Evolutionary conservation across 2,329 filamentous ascomycete genomes (phyloP).

Genomic region (Pestalotiopsis sp.): DNA sequence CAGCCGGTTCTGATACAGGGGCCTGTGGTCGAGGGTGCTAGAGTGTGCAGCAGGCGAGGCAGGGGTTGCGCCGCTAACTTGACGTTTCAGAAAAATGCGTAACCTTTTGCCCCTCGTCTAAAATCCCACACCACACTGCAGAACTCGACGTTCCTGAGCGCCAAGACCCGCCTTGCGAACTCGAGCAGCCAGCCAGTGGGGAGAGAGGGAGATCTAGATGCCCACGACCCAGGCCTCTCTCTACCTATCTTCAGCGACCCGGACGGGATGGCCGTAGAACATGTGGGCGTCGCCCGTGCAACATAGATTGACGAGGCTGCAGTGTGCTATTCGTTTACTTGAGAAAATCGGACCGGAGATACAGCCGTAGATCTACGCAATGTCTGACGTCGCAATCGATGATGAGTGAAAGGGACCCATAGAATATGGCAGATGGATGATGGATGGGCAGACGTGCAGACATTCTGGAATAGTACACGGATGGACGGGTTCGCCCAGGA

Average conservation of each 20-base stretch:
- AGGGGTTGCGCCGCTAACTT: slow-evolving; percentile 2
- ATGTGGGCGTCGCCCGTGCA: neutral
- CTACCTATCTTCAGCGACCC: neutral
- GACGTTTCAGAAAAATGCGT: slow-evolving; percentile 11
- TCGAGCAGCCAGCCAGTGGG: neutral
- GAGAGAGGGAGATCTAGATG: neutral
- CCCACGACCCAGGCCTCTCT: neutral
- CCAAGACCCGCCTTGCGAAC: slow-evolving; percentile 2
- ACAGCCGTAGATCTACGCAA: neutral
- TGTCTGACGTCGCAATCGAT: neutral
- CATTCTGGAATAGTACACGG: neutral
- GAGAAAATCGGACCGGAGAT: neutral
- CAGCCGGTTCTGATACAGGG: neutral
- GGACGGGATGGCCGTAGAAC: neutral
- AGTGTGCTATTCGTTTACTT: neutral
- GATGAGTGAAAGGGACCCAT: neutral
- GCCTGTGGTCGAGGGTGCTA: neutral
- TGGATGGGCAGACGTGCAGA: neutral
- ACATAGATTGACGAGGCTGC: neutral
- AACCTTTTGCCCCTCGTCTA: neutral
- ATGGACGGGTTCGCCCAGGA: neutral
- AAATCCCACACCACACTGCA: neutral
- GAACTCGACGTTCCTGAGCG: slow-evolving; percentile 6
- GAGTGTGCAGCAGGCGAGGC: neutral
- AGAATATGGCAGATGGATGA: neutral